Base-by-base conservation (phyloP, 2,329 filamentous ascomycete genomes). In the Cercospora nicotianae region DNA sequence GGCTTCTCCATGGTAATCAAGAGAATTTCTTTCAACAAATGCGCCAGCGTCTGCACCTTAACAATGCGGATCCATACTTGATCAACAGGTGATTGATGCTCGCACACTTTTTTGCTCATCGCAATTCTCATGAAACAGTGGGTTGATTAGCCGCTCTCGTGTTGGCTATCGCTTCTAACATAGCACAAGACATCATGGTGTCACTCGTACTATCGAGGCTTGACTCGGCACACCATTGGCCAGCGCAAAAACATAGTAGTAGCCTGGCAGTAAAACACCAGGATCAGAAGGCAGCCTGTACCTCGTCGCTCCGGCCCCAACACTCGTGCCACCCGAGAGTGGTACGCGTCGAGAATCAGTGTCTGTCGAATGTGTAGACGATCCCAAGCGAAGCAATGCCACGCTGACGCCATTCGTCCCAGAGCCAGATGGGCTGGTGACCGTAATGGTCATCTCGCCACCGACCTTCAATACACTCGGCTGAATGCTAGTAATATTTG, bases 281-380 rank as follows among this genome's bases (percentile, higher is more conserved):
- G 62, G 62, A 58, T 64, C 62, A 16, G 48, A 10, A 16, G 62
- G 62, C 6, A 64, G 62, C 53, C 48, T 18, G 48, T 45, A 61
- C 16, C 10, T 61, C 12, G 36, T 45, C 13, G 42, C 39, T 3
- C 59, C 59, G 8, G 36, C n/a, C 7, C 59, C 42, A 23, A 48
- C 59, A 23, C 18, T 45, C 13, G 12, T 30, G 26, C 23, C 20
- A n/a, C 20, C 30, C 16, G 20, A 13, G 16, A 61, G 59, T 28
- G 48, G 48, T 0, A 51, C 20, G 4, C 48, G 48, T 6, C 48
- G 2, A 20, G 48, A 51, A 26, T 51, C 48, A 10, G 48, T 51
- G 9, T 51, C 48, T 2, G 48, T 51, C 10, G 20, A 51, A 16
- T 51, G 48, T 2, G 48, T 51, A 9, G 48, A 10, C 26, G 48